A percentile compares a stretch with the other conserved stretches of the same genome.
Conservation (phyloP, 1,284 basidiomycete genomes). For the Fomitiporia mediterranea region DNA sequence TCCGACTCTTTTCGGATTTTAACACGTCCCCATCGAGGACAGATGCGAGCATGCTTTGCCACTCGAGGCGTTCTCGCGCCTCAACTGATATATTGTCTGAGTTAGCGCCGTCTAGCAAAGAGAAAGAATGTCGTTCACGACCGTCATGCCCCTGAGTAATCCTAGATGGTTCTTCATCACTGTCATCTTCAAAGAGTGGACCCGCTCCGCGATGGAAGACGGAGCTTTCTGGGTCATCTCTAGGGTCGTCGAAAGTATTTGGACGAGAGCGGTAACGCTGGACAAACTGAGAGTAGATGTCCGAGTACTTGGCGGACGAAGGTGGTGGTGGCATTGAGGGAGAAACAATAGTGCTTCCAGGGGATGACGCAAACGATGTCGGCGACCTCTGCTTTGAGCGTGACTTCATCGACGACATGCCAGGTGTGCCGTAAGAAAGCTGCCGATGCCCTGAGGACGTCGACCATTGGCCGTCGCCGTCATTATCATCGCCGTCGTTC, state of each 20-base stretch:
- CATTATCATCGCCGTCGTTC: conserved; percentile 42
- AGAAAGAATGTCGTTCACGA: conserved; percentile 48
- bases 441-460: conserved; percentile 25
- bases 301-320: conserved; percentile 45
- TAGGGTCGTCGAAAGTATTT: conserved; percentile 55
- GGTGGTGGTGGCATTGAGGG: conserved; percentile 22
- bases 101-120: conserved; percentile 54
- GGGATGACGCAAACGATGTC: conserved; percentile 6
- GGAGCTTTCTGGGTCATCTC: conserved; percentile 69
- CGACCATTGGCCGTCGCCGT: conserved; percentile 35
- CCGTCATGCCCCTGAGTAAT: conserved; percentile 39
- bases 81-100: conserved; percentile 60
- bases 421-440: conserved; percentile 23
- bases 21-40: conserved; percentile 91
- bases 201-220: conserved; percentile 70
- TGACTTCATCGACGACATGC: conserved; percentile 4
- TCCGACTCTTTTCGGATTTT: conserved; percentile 88
- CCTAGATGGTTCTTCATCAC: conserved; percentile 57
- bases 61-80: conserved; percentile 82
- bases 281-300: conserved; percentile 74
- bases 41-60: conserved; percentile 92
- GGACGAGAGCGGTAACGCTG: conserved; percentile 62
- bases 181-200: conserved; percentile 67
- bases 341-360: neutral
- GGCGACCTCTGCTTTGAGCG: conserved; percentile 16